Conservation (phyloP, 2,329 filamentous ascomycete species). For the Coccinonectria pachysandricola region DNA sequence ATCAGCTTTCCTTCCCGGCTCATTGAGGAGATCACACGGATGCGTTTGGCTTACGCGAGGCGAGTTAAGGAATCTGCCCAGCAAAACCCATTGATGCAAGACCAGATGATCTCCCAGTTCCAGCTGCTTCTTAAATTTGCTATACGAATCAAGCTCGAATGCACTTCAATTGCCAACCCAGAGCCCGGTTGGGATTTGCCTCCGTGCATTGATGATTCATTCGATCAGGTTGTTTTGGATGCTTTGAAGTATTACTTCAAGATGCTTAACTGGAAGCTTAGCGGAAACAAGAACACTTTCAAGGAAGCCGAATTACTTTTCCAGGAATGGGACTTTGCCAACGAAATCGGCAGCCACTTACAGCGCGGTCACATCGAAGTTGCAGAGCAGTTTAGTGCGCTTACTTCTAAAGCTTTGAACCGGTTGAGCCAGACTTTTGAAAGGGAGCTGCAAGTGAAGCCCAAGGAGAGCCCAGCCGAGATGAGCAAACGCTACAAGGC, state of each 20-base stretch:
- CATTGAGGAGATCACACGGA: conserved; percentile 91
- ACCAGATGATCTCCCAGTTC: conserved; percentile 97
- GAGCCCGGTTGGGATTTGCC: conserved; percentile 93
- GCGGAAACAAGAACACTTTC: conserved; percentile 97
- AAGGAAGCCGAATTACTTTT: conserved; percentile 96
- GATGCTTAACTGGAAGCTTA: conserved; percentile 95
- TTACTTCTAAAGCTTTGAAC: conserved; percentile 86
- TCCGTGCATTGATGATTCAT: conserved; percentile 92
- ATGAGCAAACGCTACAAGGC: conserved; percentile 98
- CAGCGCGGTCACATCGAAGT: conserved; percentile 92
- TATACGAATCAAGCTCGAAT: conserved; percentile 85
- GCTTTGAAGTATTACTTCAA: conserved; percentile 97
- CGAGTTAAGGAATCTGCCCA: conserved; percentile 93
- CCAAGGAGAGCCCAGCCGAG: conserved; percentile 72
- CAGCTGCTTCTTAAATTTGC: conserved; percentile 87
- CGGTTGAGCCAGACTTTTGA: conserved; percentile 87
- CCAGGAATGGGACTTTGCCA: conserved; percentile 96
- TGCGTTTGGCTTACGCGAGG: conserved; percentile 81
- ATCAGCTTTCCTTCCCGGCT: conserved; percentile 96
- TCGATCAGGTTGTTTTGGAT: conserved; percentile 83
- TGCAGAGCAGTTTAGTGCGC: conserved; percentile 88
- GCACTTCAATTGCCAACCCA: conserved; percentile 70
- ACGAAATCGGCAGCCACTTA: conserved; percentile 83
- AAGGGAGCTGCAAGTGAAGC: conserved; percentile 73
- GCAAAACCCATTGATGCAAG: conserved; percentile 86